Conservation (phyloP, 1,139 yeast genomes). For the Oligophagozyma castellii region DNA sequence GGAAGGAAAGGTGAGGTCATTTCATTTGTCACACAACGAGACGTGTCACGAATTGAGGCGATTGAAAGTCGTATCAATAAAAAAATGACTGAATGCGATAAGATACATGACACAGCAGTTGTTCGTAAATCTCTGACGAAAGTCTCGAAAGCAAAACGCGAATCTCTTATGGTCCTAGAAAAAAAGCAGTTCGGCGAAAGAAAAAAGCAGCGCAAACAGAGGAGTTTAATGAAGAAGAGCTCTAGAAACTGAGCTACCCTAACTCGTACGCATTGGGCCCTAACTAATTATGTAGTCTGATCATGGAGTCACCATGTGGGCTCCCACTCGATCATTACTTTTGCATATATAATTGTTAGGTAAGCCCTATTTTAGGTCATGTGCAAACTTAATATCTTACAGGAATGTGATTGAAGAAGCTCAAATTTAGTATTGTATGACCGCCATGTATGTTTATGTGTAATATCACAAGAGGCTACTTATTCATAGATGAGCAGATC, state of each 20-base stretch:
- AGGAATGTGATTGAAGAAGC: no score
- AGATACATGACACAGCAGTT: constrained; percentile 60
- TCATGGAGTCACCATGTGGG: no score
- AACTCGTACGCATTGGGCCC: no score
- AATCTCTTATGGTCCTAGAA: constrained; percentile 88
- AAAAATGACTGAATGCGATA: constrained; percentile 61
- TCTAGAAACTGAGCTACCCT: background rate
- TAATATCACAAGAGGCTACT: no score
- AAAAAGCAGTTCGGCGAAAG: constrained; percentile 75
- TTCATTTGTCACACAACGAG: constrained; percentile 74
- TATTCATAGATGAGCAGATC: constrained; percentile 29
- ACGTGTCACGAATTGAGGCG: constrained; percentile 64
- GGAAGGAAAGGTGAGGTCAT: constrained; percentile 65
- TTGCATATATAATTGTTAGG: no score
- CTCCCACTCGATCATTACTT: no score
- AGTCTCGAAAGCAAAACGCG: constrained; percentile 76
- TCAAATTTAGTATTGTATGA: no score
- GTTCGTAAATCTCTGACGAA: constrained; percentile 55
- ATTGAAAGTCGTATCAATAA: constrained; percentile 75
- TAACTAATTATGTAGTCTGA: no score
- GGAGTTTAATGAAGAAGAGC: constrained; percentile 17
- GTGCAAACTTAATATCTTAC: no score
- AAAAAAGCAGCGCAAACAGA: constrained; percentile 41
- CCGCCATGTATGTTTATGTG: no score
- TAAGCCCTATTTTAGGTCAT: no score